These are phyloP conservation scores for Colletotrichum noveboracense DNA, from an alignment of 2,329 filamentous ascomycete genomes.

Conservation along the genomic window DNA sequence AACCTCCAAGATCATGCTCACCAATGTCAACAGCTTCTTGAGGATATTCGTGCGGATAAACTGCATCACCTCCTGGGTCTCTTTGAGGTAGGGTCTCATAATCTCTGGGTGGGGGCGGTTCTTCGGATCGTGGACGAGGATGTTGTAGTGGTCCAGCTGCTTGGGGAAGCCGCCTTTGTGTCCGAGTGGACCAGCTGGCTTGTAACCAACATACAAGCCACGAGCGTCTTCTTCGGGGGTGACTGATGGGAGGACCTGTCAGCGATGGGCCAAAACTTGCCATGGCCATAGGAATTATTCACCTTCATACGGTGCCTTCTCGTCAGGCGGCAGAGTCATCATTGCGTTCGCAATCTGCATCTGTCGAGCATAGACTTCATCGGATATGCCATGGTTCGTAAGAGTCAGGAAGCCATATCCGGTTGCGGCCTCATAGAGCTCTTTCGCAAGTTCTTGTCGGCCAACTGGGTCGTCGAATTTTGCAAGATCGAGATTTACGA, in stretches of 20 bases:
- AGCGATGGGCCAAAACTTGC: rapidly evolving
- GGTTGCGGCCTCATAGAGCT: constrained; percentile 32
- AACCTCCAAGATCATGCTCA: constrained; percentile 41
- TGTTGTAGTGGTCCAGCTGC: neutral
- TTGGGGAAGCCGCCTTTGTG: neutral
- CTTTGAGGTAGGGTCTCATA: constrained; percentile 16
- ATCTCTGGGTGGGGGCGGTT: neutral
- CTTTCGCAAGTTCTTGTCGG: constrained; percentile 28
- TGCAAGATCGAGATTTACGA: constrained; percentile 29
- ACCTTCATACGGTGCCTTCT: constrained; percentile 32
- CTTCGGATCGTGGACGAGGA: neutral
- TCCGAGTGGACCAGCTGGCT: neutral
- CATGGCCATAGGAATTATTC: neutral
- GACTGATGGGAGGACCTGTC: constrained; percentile 3
- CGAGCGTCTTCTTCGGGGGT: constrained; percentile 29
- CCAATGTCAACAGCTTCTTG: constrained; percentile 38
- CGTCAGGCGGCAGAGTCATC: constrained; percentile 29
- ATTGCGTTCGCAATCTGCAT: constrained; percentile 30
- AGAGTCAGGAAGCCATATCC: constrained; percentile 31
- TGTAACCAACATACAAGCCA: neutral
- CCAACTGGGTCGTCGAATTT: constrained; percentile 29
- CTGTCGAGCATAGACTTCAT: constrained; percentile 27
- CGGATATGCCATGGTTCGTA: constrained; percentile 30
- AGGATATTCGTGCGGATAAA: constrained; percentile 29
- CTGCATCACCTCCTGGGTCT: constrained; percentile 29